Conservation (phyloP, 1,139 yeast genomes). For the Saccharomyces hybrid region DNA sequence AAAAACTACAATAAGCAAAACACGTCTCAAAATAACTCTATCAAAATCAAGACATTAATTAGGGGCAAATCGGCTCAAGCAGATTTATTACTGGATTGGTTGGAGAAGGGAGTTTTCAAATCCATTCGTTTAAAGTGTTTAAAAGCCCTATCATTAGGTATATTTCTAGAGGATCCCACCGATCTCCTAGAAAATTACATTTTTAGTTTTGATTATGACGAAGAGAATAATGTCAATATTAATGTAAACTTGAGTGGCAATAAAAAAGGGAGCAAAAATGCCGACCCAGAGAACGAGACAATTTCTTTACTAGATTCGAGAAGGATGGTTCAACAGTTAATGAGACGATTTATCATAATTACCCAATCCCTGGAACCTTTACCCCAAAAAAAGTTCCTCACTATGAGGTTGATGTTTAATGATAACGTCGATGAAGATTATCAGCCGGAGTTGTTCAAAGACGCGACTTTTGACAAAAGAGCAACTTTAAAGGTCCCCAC, state of each 20-base stretch:
- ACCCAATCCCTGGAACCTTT: slow-evolving; percentile 46
- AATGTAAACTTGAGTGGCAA: slow-evolving; percentile 18
- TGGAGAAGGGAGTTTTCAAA: slow-evolving; percentile 42
- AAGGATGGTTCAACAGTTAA: slow-evolving; percentile 37
- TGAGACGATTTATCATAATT: slow-evolving; percentile 43
- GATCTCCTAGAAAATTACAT: slow-evolving; percentile 42
- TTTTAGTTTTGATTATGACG: slow-evolving; percentile 39
- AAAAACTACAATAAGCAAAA: slow-evolving; percentile 23
- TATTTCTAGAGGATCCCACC: slow-evolving; percentile 38
- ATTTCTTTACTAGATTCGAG: slow-evolving; percentile 33
- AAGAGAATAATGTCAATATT: slow-evolving; percentile 25
- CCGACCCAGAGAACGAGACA: slow-evolving; percentile 10
- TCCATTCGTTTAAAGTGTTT: slow-evolving; percentile 38
- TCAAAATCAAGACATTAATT: slow-evolving; percentile 40
- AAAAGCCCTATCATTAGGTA: slow-evolving; percentile 39
- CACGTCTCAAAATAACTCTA: slow-evolving; percentile 27
- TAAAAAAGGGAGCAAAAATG: slow-evolving; percentile 3
- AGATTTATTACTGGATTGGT: slow-evolving; percentile 43
- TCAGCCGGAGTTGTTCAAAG: slow-evolving; percentile 43
- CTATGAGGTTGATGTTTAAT: slow-evolving; percentile 43
- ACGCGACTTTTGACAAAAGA: slow-evolving; percentile 34
- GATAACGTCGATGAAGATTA: slow-evolving; percentile 40
- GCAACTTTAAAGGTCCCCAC: slow-evolving; percentile 28
- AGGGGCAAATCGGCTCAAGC: slow-evolving; percentile 39
- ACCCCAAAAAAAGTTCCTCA: slow-evolving; percentile 38